phyloP scores from a whole-genome alignment of 768 basidiomycete genomes.

The Leccinum broughii region DNA sequence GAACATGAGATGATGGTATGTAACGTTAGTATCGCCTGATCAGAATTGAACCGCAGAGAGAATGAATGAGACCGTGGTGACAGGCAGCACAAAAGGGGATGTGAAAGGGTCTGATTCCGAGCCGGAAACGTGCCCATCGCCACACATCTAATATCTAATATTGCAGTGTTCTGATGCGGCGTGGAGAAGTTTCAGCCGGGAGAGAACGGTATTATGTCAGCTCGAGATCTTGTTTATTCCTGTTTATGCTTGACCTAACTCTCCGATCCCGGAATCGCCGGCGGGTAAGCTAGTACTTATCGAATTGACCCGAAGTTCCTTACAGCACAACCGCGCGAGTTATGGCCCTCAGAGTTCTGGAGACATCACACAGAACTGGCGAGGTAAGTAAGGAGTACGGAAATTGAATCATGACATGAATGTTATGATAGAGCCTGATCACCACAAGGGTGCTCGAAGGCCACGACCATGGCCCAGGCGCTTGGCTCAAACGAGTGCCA shows the following conservation, averaged over 20 bases:
- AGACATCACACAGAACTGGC: neutral
- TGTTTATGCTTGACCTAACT: neutral
- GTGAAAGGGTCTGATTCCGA: neutral
- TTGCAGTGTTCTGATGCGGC: neutral
- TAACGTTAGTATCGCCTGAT: conserved; percentile 1
- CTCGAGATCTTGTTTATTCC: neutral
- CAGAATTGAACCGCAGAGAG: neutral
- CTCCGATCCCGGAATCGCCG: neutral
- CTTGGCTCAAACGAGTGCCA: conserved; percentile 5
- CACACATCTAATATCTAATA: neutral
- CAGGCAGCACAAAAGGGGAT: neutral
- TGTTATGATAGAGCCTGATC: neutral
- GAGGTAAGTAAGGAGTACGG: neutral
- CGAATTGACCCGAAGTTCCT: neutral
- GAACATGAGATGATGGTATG: neutral
- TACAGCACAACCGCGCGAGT: neutral
- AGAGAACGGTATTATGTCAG: neutral
- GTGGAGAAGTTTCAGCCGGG: neutral
- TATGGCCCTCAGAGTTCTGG: neutral
- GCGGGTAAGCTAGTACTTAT: neutral
- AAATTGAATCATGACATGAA: conserved; percentile 1
- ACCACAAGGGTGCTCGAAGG: conserved; percentile 3
- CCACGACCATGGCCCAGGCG: neutral
- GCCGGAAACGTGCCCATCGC: neutral
- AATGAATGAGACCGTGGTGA: neutral